These are phyloP conservation scores for Cokeromyces recurvatus DNA, from an alignment of 371 early-diverging fungal genomes.

Conservation along the genomic window DNA sequence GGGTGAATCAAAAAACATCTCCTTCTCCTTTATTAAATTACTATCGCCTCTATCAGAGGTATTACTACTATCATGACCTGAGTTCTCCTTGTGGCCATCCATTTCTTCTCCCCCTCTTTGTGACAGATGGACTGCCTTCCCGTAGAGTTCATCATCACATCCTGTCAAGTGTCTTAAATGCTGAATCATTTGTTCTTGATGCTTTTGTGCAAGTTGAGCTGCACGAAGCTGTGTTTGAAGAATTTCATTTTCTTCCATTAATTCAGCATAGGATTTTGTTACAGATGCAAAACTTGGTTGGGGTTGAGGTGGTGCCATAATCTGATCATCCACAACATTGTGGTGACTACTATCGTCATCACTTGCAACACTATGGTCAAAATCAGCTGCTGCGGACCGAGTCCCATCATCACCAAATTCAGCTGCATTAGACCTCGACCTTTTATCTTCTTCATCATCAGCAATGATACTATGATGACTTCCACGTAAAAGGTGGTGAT, in stretches of 20 bases:
- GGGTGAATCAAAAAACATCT: not conserved
- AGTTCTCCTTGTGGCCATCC: not conserved
- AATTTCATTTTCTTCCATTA: slow-evolving; percentile 47
- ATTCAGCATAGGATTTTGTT: slow-evolving; percentile 41
- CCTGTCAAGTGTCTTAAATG: slow-evolving; percentile 33
- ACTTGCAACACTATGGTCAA: slow-evolving; percentile 33
- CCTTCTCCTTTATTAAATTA: not conserved
- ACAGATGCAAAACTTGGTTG: slow-evolving; percentile 44
- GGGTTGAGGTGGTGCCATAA: slow-evolving; percentile 48
- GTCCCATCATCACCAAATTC: slow-evolving; percentile 49
- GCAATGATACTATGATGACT: not conserved
- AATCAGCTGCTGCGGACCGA: slow-evolving; percentile 40
- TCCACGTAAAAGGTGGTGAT: slow-evolving; percentile 8
- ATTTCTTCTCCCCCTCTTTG: slow-evolving; percentile 10
- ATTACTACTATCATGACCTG: not conserved
- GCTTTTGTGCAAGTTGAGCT: slow-evolving; percentile 35
- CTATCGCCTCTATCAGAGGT: not conserved
- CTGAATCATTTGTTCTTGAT: slow-evolving; percentile 37
- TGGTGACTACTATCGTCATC: slow-evolving; percentile 9
- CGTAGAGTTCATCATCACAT: slow-evolving; percentile 33
- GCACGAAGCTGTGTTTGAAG: slow-evolving; percentile 35
- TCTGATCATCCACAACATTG: slow-evolving; percentile 41
- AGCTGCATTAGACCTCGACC: slow-evolving; percentile 43
- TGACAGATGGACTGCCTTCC: slow-evolving; percentile 30
- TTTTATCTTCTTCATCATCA: slow-evolving; percentile 39